Evolutionary conservation across 352 stramenopile genomes (phyloP), one percentile per base, ranked within the genome.

Genomic region (Phytophthora tentaculata): DNA sequence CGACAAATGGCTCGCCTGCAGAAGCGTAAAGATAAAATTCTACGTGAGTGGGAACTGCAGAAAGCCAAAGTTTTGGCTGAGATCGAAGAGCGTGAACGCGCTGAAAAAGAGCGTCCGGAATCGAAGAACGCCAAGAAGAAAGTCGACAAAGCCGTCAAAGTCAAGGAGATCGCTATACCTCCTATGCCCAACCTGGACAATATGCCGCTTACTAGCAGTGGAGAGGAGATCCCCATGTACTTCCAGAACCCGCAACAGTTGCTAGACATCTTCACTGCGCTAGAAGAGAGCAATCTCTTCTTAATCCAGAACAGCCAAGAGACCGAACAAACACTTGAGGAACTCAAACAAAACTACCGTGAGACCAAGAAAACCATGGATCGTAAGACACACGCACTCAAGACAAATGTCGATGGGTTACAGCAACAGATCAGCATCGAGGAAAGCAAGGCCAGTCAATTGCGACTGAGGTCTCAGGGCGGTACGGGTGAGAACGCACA

Each of bases 211-310:
- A 90, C 79, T 12, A 96, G 84, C 62, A 93, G 83, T 59, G 95
- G 82, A 0, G 94, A 98, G 53, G 94, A 98, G 60, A 84, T 96
- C 35, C 94, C 94, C 17, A 98, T 99, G 92, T 98, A 98, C 71
- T 99, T 98, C 66, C 84, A 95, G 53, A 80, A 97, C 20, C 95
- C 96, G 13, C 77, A 96, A 61, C 96, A 98, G 54, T 78, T 98
- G 2, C 80, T 98, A 1, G 92, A 98, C 41, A 96, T 98, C 32
- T 98, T 98, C 73, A 96, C 84, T 14, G 80, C 87, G 3, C 70
- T 98, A 24, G 96, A 99, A 73, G 92, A 98, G 63, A 96, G 95
- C 77, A 99, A 98, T 59, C 80, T 98, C 48, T 98, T 98, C 64
- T 64, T 98, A 26, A 98, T 98, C 64, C 92, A 98, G 69, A 98